These are phyloP conservation scores for Xylaria grammica DNA, from an alignment of 495 filamentous ascomycete species.

Conservation along the genomic window DNA sequence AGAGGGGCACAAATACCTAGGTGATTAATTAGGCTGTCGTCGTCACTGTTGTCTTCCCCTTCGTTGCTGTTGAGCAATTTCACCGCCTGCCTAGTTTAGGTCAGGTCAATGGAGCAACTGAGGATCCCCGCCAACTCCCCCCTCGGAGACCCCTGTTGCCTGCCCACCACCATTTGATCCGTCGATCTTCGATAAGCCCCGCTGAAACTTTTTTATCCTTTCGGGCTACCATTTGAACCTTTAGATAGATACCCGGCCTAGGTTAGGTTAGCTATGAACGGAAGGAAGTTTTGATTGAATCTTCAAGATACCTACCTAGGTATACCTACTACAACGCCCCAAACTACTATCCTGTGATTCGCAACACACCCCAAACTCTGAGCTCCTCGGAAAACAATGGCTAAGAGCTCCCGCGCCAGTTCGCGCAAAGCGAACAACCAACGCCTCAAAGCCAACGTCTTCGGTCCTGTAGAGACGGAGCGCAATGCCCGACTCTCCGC, in stretches of 20 bases:
- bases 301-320: too few species aligned
- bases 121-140: too few species aligned
- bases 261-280: too few species aligned
- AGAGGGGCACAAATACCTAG: neutral
- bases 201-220: constrained; percentile 21
- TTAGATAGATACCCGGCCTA: too few species aligned
- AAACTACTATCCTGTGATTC: too few species aligned
- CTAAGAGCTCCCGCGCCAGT: constrained; percentile 78
- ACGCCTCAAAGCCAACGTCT: constrained; percentile 75
- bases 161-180: neutral
- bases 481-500: constrained; percentile 78
- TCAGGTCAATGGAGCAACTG: too few species aligned
- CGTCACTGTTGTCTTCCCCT: neutral
- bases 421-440: constrained; percentile 77
- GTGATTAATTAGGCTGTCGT: constrained; percentile 8
- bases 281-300: too few species aligned
- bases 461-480: constrained; percentile 76
- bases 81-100: constrained; percentile 35
- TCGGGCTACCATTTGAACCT: neutral
- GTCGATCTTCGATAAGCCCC: constrained; percentile 22
- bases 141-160: too few species aligned
- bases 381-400: constrained; percentile 60
- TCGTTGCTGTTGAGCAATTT: constrained; percentile 24
- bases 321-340: too few species aligned
- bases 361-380: too few species aligned